phyloP scores from a whole-genome alignment of 2,329 filamentous ascomycete species.

The Chaetomium globosum region DNA sequence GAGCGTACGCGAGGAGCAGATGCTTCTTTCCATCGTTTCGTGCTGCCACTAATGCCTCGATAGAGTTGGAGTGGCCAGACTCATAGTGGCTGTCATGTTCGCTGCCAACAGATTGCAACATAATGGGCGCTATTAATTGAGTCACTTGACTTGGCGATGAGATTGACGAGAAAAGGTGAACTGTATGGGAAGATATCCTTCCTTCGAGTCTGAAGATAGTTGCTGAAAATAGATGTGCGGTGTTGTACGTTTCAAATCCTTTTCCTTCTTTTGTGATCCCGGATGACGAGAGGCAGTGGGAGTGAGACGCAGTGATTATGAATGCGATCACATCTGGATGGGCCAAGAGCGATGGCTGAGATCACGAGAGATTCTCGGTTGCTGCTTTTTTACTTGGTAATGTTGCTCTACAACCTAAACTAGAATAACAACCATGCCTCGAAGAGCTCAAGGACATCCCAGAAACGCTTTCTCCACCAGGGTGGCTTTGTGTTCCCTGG shows the following conservation, averaged over 20 bases:
- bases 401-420: not conserved
- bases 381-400: not conserved
- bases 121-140: constrained; percentile 7
- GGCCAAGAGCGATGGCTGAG: not conserved
- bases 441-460: not conserved
- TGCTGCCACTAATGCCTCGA: constrained; percentile 29
- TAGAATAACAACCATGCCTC: not conserved
- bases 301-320: not conserved
- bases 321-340: not conserved
- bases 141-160: not conserved
- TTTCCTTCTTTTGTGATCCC: not conserved
- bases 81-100: constrained; percentile 31
- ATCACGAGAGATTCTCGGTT: not conserved
- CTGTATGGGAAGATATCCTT: not conserved
- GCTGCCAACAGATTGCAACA: constrained; percentile 30
- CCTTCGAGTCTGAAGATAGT: too few species aligned
- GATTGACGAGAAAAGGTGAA: not conserved
- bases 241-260: not conserved
- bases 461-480: not conserved
- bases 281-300: not conserved
- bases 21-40: constrained; percentile 32
- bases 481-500: not conserved
- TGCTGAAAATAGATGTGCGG: too few species aligned
- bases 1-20: constrained; percentile 34
- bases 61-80: constrained; percentile 26